These are phyloP conservation scores for Triticum urartu DNA, from an alignment of 176 grass and related monocot genomes.

Conservation along the genomic window DNA sequence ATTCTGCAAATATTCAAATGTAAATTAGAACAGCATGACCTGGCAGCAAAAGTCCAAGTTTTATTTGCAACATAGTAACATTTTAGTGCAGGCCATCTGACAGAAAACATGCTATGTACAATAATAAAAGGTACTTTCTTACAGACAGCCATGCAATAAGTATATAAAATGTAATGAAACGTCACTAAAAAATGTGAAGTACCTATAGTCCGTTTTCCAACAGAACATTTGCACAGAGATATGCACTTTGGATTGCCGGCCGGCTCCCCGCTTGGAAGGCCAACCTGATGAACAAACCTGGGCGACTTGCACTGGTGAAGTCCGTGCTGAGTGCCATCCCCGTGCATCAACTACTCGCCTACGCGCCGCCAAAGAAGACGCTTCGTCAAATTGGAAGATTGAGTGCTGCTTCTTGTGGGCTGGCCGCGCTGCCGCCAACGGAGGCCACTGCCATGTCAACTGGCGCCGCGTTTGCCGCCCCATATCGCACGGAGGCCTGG, in stretches of 20 bases:
- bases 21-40: slow-evolving; percentile 9
- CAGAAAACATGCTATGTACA: not conserved
- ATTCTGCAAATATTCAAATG: slow-evolving; percentile 48
- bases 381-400: too few relatives aligned
- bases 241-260: not conserved
- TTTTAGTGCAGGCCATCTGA: not conserved
- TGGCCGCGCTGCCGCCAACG: too few relatives aligned
- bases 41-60: not conserved
- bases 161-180: not conserved
- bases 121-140: not conserved
- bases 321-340: too few relatives aligned
- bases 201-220: not conserved
- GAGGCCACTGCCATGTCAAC: too few relatives aligned
- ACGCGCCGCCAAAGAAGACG: too few relatives aligned
- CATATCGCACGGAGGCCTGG: too few relatives aligned
- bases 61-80: not conserved
- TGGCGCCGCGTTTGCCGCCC: too few relatives aligned
- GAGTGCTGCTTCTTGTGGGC: too few relatives aligned
- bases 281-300: too few relatives aligned
- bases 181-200: not conserved
- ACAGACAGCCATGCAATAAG: not conserved
- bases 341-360: too few relatives aligned
- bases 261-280: too few relatives aligned
- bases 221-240: not conserved
- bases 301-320: too few relatives aligned